Evolutionary conservation across 768 basidiomycete genomes (phyloP).

Genomic region (Austroboletus eburneus): DNA sequence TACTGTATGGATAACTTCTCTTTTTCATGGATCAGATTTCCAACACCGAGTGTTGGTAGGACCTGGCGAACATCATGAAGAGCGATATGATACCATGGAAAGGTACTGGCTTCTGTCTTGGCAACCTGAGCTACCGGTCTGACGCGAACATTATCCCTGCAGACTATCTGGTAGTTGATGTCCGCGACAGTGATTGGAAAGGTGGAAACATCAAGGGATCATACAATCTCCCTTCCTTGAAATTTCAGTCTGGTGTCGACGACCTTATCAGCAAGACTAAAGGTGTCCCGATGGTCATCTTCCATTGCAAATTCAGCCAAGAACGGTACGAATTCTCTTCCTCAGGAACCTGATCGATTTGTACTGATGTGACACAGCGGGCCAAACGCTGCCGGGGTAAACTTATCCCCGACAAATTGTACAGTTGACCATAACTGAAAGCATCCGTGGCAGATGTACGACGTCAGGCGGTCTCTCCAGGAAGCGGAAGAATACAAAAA

Average conservation of each 20-base stretch:
- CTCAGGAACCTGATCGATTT: constrained; percentile 1
- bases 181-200: constrained; percentile 75
- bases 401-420: constrained; percentile 1
- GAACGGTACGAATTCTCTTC: constrained; percentile 48
- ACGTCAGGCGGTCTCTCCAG: constrained; percentile 51
- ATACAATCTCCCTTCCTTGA: constrained; percentile 56
- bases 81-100: constrained; percentile 52
- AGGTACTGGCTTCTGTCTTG: constrained; percentile 11
- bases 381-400: constrained; percentile 71
- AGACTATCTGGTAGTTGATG: constrained; percentile 78
- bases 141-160: background rate
- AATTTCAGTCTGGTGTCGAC: constrained; percentile 56
- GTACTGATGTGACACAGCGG: constrained; percentile 43
- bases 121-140: too few species aligned
- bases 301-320: constrained; percentile 79
- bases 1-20: constrained; percentile 12
- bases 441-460: constrained; percentile 51
- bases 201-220: constrained; percentile 77
- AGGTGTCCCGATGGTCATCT: constrained; percentile 59
- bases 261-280: constrained; percentile 57
- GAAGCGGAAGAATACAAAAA: constrained; percentile 38
- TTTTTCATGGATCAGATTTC: constrained; percentile 6
- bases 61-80: constrained; percentile 67
- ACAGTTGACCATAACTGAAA: constrained; percentile 4
- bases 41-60: constrained; percentile 36